Base-by-base conservation (phyloP, 163 green algal species). In the Chlamydomonas reinhardtii region DNA sequence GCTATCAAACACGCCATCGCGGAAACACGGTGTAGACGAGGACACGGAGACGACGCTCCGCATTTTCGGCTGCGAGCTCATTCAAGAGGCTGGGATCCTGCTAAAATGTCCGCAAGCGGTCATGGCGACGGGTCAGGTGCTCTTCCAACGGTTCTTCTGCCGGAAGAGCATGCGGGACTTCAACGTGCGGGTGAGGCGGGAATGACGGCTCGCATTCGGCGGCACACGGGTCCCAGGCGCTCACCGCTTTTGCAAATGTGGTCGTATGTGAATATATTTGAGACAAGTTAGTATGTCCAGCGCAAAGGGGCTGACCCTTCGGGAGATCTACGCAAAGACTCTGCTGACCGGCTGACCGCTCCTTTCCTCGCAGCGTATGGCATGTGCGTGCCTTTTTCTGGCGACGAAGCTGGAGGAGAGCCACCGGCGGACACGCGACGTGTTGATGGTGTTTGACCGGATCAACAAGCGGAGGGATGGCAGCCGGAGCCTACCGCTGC, bases 131-230 rank as follows among this genome's bases (percentile, higher is more conserved):
- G 97, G 92, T 0, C 97, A 99, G 80, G 95, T 98, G 20, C 85
- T 99, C 66, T 90, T 99, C 11, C 97, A 99, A 71, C 91, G 97
- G 32, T 99, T 99, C 88, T 99, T 98, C 91, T 98, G 94, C 94
- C 98, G 99, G 90, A 91, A 95, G 43, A 97, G 93, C 37, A 88
- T 99, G 48, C 90, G 84, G 37, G 85, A 95, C 12, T 98, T 93
- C 84, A 96, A 98, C 84, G 93, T 98, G 0, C 95, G 97, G 94
- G 96, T 98, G 64, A 80, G 79, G 2, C n/a, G 29, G 65, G 27
- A 19, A 73, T 73, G 59, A 73, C 59, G 59, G 75, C 75, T 82
- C 52, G 39, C 14, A 14, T 14, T 12, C 48, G 48, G 48, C 48
- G 48, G 48, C 48, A 9, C 48, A 56, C 11, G 48, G 48, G 5